Conservation (phyloP, 345 rosid genomes). For the Melaleuca alternifolia region DNA sequence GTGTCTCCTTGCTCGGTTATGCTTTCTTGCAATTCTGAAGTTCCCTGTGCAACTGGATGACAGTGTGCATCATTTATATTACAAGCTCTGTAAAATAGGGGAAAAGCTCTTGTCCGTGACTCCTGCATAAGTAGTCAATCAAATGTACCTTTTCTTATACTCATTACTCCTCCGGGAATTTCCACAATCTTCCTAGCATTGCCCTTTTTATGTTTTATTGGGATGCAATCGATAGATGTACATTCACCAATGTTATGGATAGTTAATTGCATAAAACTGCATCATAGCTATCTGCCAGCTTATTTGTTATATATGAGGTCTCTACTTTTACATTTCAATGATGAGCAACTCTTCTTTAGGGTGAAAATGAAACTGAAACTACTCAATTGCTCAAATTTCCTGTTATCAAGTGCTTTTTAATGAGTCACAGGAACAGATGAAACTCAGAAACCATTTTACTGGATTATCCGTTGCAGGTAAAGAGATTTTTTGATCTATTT, state of each 20-base stretch:
- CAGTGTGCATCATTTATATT: not conserved
- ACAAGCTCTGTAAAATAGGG: not conserved
- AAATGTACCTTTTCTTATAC: not conserved
- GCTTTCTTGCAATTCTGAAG: not conserved
- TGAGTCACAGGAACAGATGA: not conserved
- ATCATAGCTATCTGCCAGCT: not conserved
- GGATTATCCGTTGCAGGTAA: not conserved
- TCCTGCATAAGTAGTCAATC: not conserved
- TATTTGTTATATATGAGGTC: not conserved
- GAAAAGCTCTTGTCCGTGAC: not conserved
- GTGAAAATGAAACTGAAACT: not conserved
- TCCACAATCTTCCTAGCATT: not conserved
- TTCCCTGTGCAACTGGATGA: not conserved
- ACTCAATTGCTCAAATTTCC: not conserved
- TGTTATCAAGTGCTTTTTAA: not conserved
- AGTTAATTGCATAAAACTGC: not conserved
- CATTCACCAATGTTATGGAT: not conserved
- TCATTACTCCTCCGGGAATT: not conserved
- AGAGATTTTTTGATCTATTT: no score
- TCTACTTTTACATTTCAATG: not conserved
- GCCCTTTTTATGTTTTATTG: not conserved
- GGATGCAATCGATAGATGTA: not conserved
- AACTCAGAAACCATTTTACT: not conserved
- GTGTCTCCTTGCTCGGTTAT: not conserved
- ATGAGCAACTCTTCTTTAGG: not conserved